A percentile compares a stretch with the other conserved stretches of the same genome.
Conservation (phyloP, 306 rosid genomes). For the Castanopsis chinensis region DNA sequence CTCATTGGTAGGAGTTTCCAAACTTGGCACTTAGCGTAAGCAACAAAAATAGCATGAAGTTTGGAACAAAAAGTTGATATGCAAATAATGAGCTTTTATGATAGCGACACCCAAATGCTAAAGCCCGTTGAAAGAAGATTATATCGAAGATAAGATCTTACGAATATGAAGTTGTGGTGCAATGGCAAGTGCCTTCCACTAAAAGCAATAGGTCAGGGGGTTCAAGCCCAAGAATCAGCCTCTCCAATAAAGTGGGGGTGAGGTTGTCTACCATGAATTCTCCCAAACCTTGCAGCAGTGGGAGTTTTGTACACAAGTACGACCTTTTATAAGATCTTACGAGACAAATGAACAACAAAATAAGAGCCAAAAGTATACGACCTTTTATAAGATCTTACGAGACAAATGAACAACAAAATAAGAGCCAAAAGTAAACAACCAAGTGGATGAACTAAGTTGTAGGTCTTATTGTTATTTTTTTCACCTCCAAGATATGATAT, state of each 20-base stretch:
- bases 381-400: not conserved
- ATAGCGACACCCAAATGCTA: not conserved
- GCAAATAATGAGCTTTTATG: not conserved
- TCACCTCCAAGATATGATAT: not conserved
- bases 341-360: not conserved
- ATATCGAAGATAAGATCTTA: not conserved
- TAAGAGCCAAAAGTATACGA: not conserved
- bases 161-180: no score
- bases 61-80: not conserved
- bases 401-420: not conserved
- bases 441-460: not conserved
- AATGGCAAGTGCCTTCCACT: no score
- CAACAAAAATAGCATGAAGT: not conserved
- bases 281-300: no score
- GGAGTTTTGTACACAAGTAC: no score
- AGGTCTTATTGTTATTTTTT: not conserved
- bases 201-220: no score
- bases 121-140: not conserved
- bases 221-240: no score
- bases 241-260: no score
- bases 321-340: not conserved
- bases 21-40: not conserved
- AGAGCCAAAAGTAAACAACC: not conserved
- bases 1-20: not conserved
- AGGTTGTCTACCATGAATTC: no score